Base-by-base conservation (phyloP, 1,284 basidiomycete species). In the Rhodotorula sp. region DNA sequence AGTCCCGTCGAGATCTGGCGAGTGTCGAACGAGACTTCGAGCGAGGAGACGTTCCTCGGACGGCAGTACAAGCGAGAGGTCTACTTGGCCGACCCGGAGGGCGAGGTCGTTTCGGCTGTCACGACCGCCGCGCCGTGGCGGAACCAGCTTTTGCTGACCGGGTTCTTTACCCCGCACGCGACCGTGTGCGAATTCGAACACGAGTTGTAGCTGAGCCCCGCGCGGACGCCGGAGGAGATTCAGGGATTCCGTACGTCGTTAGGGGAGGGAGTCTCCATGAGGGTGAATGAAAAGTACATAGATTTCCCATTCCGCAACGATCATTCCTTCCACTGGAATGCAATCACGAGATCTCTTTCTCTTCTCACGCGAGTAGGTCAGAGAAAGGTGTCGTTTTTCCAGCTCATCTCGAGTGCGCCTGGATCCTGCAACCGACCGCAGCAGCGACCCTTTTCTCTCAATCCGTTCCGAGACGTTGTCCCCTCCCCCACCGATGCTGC, bases 131-230 rank as follows among this genome's bases (percentile, higher is more conserved):
- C 66, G 26, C 70, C 73, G 8, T 74, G 71, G 45, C 56, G 62
- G n/a, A 64, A 69, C 52, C 69, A 76, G 62, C 66, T 77, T 16
- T 66, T 77, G 55, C 38, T 76, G 7, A 76, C 77, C 8, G 77
- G 77, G 57, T 56, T 49, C 65, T 61, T 67, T 23, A 48, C 65
- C 31, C 54, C 60, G 43, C 45, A 60, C 6, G 65, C 50, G 10
- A 60, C 61, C 15, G 60, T 67, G 21, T 67, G 65, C 59, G 34
- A 21, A 34, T 8, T 59, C 16, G 26, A 50, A 16, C n/a, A 62
- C 48, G 23, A 28, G 60, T 49, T 59, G 43, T 59, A 59, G 38
- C 6, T 5, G 34, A 43, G 38, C 38, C 38, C 38, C 2, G 38
- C 38, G 2, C 38, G 28, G 28, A 38, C 38, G 38, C 38, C n/a